A percentile compares a stretch with the other conserved stretches of the same genome.
Evolutionary conservation across 2,329 filamentous ascomycete species (phyloP).

Genomic region (Fusarium nygamai): DNA sequence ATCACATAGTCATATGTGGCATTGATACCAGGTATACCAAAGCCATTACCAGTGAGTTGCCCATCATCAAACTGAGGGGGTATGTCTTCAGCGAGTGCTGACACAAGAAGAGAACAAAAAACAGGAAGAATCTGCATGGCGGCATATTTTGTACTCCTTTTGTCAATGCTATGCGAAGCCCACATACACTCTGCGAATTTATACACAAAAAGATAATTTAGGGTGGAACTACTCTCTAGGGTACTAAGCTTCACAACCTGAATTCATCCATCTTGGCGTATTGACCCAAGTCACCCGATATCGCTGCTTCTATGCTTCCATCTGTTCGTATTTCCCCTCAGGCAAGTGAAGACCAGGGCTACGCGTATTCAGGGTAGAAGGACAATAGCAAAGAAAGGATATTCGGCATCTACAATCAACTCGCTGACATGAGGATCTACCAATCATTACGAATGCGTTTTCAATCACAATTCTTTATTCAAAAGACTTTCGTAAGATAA

Average conservation of each 20-base stretch:
- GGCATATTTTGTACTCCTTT: background rate
- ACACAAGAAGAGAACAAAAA: background rate
- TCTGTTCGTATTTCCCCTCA: background rate
- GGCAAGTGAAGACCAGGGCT: background rate
- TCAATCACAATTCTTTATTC: background rate
- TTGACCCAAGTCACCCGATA: background rate
- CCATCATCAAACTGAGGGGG: constrained; percentile 9
- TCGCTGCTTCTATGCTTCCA: background rate
- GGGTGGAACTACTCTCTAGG: fast-evolving
- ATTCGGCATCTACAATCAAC: background rate
- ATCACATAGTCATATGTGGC: constrained; percentile 7
- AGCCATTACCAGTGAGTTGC: constrained; percentile 8
- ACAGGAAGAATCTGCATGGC: background rate
- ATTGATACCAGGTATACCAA: constrained; percentile 16
- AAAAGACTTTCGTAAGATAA: background rate
- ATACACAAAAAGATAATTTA: background rate
- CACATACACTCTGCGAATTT: background rate
- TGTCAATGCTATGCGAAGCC: background rate
- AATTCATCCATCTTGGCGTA: background rate
- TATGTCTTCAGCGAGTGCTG: constrained; percentile 6
- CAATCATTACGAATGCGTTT: background rate
- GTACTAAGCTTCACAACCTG: background rate
- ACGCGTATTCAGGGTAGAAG: too few species aligned
- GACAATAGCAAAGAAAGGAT: background rate
- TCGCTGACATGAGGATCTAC: background rate